Conservation (phyloP, 192 early-diverging fungal species). For the Coemansia pectinata region DNA sequence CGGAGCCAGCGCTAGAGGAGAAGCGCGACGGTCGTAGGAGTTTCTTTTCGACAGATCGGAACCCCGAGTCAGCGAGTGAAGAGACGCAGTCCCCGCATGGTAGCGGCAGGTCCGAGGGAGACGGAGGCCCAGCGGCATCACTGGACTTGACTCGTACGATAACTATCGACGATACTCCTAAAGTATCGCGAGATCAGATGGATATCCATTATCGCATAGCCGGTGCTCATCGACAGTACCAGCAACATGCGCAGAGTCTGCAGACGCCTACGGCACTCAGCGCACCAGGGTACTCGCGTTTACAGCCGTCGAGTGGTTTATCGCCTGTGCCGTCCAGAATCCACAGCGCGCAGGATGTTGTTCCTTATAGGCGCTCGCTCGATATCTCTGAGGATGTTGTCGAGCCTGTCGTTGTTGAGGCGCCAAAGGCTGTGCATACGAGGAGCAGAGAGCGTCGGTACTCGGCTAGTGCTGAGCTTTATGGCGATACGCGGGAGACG, state of each 20-base stretch:
- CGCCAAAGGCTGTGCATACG: not conserved
- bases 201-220: conserved; percentile 47
- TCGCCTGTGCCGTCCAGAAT: conserved; percentile 3
- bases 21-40: conserved; percentile 1
- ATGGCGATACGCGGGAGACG: conserved; percentile 3
- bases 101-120: not conserved
- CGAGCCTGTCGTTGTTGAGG: not conserved
- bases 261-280: conserved; percentile 26
- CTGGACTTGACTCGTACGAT: conserved; percentile 45
- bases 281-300: conserved; percentile 25
- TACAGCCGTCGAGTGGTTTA: not conserved
- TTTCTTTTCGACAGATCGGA: not conserved
- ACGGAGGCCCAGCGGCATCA: conserved; percentile 9
- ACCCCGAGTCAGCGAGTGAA: not conserved
- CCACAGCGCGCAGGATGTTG: conserved; percentile 33
- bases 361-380: not conserved
- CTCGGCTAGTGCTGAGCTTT: conserved; percentile 2
- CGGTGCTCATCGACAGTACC: conserved; percentile 24
- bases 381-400: not conserved
- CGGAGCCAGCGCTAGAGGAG: not conserved
- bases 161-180: conserved; percentile 52
- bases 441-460: conserved; percentile 3
- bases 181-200: conserved; percentile 41
- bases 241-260: conserved; percentile 33
- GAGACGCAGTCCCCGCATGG: conserved; percentile 4